Conservation (phyloP, 352 stramenopile species). For the Globisporangium orthogonon region DNA sequence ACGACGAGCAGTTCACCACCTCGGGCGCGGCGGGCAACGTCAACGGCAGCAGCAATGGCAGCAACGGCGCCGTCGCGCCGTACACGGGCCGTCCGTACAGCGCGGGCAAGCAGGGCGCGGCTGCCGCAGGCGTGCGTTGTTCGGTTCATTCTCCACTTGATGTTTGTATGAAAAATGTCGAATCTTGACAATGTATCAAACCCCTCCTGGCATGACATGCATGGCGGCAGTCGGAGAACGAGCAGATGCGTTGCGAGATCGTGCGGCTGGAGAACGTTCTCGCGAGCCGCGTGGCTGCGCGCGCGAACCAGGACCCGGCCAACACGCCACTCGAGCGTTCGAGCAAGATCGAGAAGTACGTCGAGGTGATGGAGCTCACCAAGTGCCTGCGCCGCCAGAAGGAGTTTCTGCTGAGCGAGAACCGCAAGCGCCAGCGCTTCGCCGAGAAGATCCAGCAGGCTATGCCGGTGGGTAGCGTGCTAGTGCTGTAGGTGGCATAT, state of each 20-base stretch:
- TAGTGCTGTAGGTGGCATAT: neutral
- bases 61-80: conserved; percentile 14
- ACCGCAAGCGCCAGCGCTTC: conserved; percentile 82
- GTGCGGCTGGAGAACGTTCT: conserved; percentile 72
- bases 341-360: conserved; percentile 84
- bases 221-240: conserved; percentile 46
- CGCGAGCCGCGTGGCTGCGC: conserved; percentile 58
- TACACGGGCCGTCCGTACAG: conserved; percentile 53
- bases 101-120: conserved; percentile 1
- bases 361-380: conserved; percentile 84
- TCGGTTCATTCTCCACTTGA: neutral
- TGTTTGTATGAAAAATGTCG: neutral
- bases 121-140: conserved; percentile 30
- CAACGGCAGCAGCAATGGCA: neutral
- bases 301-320: conserved; percentile 63
- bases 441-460: conserved; percentile 83
- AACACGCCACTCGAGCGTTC: conserved; percentile 70
- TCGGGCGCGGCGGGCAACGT: conserved; percentile 1
- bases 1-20: conserved; percentile 49
- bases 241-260: conserved; percentile 76
- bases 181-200: neutral
- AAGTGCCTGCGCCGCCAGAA: conserved; percentile 84
- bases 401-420: conserved; percentile 81
- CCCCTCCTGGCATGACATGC: too few species aligned
- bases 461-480: conserved; percentile 50